Evolutionary conservation across 192 early-diverging fungal genomes (phyloP).

Genomic region (Spinellus fusiger): DNA sequence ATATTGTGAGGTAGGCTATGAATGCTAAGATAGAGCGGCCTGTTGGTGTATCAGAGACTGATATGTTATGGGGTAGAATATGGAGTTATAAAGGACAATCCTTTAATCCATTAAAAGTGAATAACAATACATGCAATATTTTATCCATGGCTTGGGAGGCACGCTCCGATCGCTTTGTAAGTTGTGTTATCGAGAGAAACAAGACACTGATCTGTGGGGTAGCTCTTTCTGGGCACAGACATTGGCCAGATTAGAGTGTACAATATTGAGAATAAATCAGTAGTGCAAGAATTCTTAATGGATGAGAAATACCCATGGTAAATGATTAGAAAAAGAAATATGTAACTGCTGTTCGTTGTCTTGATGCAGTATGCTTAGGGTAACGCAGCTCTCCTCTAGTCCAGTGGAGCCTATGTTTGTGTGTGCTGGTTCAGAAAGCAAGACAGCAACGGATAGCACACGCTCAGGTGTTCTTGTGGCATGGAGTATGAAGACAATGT

Average conservation of each 20-base stretch:
- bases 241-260: slow-evolving; percentile 43
- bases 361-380: slow-evolving; percentile 18
- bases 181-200: background rate
- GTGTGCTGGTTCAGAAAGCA: slow-evolving; percentile 34
- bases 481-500: slow-evolving; percentile 51
- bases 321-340: background rate
- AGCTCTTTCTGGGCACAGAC: slow-evolving; percentile 54
- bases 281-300: slow-evolving; percentile 52
- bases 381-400: slow-evolving; percentile 44
- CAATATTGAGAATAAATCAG: slow-evolving; percentile 45
- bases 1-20: slow-evolving; percentile 42
- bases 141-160: slow-evolving; percentile 40
- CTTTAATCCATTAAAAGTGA: slow-evolving; percentile 26
- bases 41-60: background rate
- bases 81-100: slow-evolving; percentile 39
- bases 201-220: background rate
- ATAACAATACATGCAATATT: slow-evolving; percentile 32
- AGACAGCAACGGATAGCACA: slow-evolving; percentile 9
- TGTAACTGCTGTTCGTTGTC: background rate
- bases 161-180: slow-evolving; percentile 39
- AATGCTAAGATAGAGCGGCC: background rate
- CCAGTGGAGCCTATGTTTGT: slow-evolving; percentile 50
- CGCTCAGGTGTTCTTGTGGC: slow-evolving; percentile 38
- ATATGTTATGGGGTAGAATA: slow-evolving; percentile 7
- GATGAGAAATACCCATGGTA: slow-evolving; percentile 42